phyloP scores from a whole-genome alignment of 768 basidiomycete genomes.

The Thelephora ganbajun region DNA sequence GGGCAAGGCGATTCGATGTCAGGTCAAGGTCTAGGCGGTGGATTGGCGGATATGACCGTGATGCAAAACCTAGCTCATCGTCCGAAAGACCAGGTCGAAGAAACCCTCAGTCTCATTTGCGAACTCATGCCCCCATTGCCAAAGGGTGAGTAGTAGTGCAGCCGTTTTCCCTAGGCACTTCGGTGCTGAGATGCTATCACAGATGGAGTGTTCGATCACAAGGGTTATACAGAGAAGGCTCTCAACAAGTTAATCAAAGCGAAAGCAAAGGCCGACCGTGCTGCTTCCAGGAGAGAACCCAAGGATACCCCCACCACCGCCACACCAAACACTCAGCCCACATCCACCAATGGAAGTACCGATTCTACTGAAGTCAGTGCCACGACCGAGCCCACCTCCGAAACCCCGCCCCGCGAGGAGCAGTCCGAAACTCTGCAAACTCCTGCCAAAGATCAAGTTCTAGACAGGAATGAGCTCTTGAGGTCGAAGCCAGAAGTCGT shows the following conservation, averaged over 20 bases:
- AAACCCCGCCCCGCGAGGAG: conserved; percentile 17
- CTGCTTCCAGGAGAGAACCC: conserved; percentile 33
- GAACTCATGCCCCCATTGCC: conserved; percentile 90
- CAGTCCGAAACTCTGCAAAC: conserved; percentile 16
- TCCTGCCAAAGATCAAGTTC: conserved; percentile 20
- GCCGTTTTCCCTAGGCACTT: not conserved
- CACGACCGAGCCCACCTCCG: conserved; percentile 5
- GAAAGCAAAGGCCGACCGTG: conserved; percentile 71
- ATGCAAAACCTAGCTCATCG: conserved; percentile 95
- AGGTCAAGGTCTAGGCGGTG: conserved; percentile 76
- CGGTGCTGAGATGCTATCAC: not conserved
- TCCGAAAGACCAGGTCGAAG: conserved; percentile 95
- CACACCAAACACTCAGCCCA: not conserved
- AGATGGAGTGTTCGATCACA: conserved; percentile 96
- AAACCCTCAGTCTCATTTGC: conserved; percentile 75
- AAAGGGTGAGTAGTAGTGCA: conserved; percentile 44
- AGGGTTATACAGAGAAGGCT: conserved; percentile 78
- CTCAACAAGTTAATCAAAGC: conserved; percentile 64
- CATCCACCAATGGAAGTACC: conserved; percentile 1
- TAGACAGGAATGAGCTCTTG: conserved; percentile 61
- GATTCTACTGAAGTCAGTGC: conserved; percentile 4
- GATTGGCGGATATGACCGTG: conserved; percentile 91
- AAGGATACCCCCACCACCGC: not conserved
- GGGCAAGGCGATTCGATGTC: conserved; percentile 39
- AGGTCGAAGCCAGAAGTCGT: conserved; percentile 66